A percentile compares a stretch with the other conserved stretches of the same genome.
Evolutionary conservation across 2,329 filamentous ascomycete genomes (phyloP).

Genomic region (Aspergillus pseudoterreus): DNA sequence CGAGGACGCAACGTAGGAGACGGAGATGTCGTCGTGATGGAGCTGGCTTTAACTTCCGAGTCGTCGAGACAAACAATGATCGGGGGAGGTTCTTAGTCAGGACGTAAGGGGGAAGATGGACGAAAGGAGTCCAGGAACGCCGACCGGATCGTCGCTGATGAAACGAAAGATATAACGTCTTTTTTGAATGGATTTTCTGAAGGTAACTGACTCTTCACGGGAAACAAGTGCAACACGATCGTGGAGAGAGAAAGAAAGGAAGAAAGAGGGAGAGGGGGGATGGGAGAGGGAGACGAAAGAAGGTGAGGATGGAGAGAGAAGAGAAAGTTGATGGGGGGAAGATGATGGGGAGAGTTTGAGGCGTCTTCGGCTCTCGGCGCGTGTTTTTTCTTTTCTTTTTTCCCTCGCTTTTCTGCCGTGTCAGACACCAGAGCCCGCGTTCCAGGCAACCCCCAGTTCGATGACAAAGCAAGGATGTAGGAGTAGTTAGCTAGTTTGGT

Average conservation of each 20-base stretch:
- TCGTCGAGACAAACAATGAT: slow-evolving; percentile 7
- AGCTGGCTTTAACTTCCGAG: slow-evolving; percentile 3
- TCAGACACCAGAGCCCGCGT: slow-evolving; percentile 2
- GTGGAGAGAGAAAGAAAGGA: slow-evolving; percentile 25
- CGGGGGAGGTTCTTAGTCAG: neutral
- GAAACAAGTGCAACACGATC: slow-evolving; percentile 14
- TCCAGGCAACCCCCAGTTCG: neutral
- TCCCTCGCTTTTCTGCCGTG: slow-evolving; percentile 8
- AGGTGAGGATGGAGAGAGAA: slow-evolving; percentile 26
- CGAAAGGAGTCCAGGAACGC: slow-evolving; percentile 4
- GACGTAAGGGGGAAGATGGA: slow-evolving; percentile 20
- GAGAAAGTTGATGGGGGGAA: slow-evolving; percentile 17
- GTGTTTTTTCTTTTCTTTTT: slow-evolving; percentile 14
- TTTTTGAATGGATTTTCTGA: slow-evolving; percentile 10
- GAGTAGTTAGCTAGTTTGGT: neutral
- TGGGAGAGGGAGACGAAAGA: slow-evolving; percentile 8
- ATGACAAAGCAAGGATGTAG: neutral
- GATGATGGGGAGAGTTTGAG: slow-evolving; percentile 5
- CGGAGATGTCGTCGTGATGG: slow-evolving; percentile 6
- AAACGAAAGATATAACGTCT: neutral
- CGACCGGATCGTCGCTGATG: neutral
- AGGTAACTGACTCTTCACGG: neutral
- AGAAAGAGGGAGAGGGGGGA: slow-evolving; percentile 13
- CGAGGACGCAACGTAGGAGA: slow-evolving; percentile 12
- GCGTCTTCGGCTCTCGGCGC: slow-evolving; percentile 18